Base-by-base conservation (phyloP, 1,284 basidiomycete genomes). In the Exobasidium rhododendri region DNA sequence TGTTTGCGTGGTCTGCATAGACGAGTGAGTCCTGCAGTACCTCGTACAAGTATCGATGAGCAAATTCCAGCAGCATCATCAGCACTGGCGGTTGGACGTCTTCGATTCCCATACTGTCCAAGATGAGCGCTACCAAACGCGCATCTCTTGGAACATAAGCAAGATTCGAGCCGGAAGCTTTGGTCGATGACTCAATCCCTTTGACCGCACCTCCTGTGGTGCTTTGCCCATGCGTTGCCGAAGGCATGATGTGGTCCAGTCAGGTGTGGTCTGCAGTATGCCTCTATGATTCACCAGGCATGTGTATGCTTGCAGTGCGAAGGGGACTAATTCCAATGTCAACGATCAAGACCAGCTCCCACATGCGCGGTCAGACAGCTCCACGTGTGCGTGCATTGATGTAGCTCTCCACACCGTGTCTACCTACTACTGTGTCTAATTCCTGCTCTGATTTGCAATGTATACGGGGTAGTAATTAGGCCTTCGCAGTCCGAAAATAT, bases 1-100 rank as follows among this genome's bases (percentile, higher is more conserved):
- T 32, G n/a, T 65, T 45, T 1, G 92, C 94, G 79, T 98, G 94
- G 72, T 97, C 94, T 0, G 93, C 89, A 78, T 97, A 94, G 26
- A 93, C 87, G 64, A 90, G 87, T 11, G 94, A 92, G 78, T 94
- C 91, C 5, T 88, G 88, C 47, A 98, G 83, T 14, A 97, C 89
- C 69, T 97, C 93, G 29, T 89, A 85, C 0, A 93, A 93, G 81
- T 98, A 98, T 3, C 84, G 85, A 80, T 97, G 89, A 0, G 94
- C 88, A 79, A 98, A 97, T 81, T 98, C 94, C 59, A 97, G 86
- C 3, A 98, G 85, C 79, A 97, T 94, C 71, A 94, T 89, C 1
- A 98, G 85, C 2, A 97, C 94, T 2, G 89, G 89, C 4, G 94
- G 93, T 71, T 97, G 93, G 4, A 90, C 88, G 81, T 97, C 94